Evolutionary conservation across 75 land plant genomes (phyloP).

Genomic region (Ceratopteris richardii): DNA sequence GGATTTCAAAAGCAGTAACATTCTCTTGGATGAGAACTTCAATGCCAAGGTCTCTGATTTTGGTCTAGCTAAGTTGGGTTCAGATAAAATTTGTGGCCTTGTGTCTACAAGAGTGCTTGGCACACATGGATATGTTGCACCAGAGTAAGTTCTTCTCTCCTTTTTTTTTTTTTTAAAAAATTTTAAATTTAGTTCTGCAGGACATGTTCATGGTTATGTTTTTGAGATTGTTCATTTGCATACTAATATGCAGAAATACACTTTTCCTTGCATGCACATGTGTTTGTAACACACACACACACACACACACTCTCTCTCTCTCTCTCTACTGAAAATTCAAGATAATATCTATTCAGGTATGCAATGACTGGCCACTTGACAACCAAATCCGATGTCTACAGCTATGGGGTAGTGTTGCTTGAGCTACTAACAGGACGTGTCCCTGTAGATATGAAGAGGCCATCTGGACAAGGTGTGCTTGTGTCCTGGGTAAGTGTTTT

Average conservation of each 20-base stretch:
- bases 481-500: slow-evolving; percentile 25
- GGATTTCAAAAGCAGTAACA: slow-evolving; percentile 84
- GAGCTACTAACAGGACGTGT: slow-evolving; percentile 58
- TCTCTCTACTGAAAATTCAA: no score
- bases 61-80: slow-evolving; percentile 61
- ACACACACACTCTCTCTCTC: no score
- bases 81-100: slow-evolving; percentile 49
- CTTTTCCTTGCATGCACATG: no score
- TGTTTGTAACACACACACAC: no score
- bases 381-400: slow-evolving; percentile 70
- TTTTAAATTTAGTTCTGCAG: not conserved
- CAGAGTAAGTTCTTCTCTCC: slow-evolving; percentile 45
- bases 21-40: slow-evolving; percentile 61
- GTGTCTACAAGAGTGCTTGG: slow-evolving; percentile 64
- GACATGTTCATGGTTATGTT: not conserved
- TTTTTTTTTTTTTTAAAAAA: not conserved
- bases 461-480: slow-evolving; percentile 51
- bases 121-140: slow-evolving; percentile 83
- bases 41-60: slow-evolving; percentile 91
- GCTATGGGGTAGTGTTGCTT: slow-evolving; percentile 69
- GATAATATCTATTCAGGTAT: slow-evolving; percentile 9
- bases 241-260: no score
- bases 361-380: slow-evolving; percentile 57
- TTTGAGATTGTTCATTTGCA: no score
- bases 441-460: slow-evolving; percentile 50